Conservation (phyloP, 352 stramenopile genomes). For the Phytophthora kernoviae region DNA sequence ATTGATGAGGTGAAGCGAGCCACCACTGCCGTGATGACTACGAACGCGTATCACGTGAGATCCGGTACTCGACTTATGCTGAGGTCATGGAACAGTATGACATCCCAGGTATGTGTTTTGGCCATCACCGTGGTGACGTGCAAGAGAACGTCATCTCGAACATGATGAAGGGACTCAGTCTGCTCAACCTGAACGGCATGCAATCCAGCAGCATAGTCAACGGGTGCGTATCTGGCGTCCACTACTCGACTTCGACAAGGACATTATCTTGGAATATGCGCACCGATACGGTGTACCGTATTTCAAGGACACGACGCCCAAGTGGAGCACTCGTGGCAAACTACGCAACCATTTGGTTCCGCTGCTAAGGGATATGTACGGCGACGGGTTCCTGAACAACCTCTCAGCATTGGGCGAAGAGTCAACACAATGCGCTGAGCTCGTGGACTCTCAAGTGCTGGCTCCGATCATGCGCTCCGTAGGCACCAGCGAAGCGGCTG, state of each 20-base stretch:
- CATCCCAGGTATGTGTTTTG: slow-evolving; percentile 94
- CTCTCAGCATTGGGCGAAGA: slow-evolving; percentile 79
- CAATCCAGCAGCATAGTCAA: slow-evolving; percentile 79
- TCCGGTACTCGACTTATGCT: slow-evolving; percentile 94
- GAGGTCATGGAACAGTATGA: slow-evolving; percentile 74
- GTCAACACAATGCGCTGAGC: slow-evolving; percentile 77
- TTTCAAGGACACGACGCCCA: slow-evolving; percentile 97
- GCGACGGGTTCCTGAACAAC: slow-evolving; percentile 85
- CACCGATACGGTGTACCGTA: slow-evolving; percentile 96
- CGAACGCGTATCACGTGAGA: slow-evolving; percentile 92
- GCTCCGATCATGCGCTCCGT: slow-evolving; percentile 68
- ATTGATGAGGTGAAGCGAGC: slow-evolving; percentile 94
- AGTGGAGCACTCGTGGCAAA: slow-evolving; percentile 97
- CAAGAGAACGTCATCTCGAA: slow-evolving; percentile 99
- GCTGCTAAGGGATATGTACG: slow-evolving; percentile 96
- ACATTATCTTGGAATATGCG: slow-evolving; percentile 94
- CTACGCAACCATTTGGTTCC: slow-evolving; percentile 94
- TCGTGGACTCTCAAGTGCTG: slow-evolving; percentile 64
- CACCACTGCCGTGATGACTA: slow-evolving; percentile 95
- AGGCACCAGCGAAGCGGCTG: slow-evolving; percentile 56
- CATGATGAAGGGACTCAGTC: slow-evolving; percentile 94
- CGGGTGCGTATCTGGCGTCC: slow-evolving; percentile 91
- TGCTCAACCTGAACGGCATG: slow-evolving; percentile 96
- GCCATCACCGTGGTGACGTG: slow-evolving; percentile 97
- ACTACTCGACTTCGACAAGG: slow-evolving; percentile 94